Evolutionary conservation across 2,329 filamentous ascomycete species (phyloP).

Genomic region (Achaetomium macrosporum): DNA sequence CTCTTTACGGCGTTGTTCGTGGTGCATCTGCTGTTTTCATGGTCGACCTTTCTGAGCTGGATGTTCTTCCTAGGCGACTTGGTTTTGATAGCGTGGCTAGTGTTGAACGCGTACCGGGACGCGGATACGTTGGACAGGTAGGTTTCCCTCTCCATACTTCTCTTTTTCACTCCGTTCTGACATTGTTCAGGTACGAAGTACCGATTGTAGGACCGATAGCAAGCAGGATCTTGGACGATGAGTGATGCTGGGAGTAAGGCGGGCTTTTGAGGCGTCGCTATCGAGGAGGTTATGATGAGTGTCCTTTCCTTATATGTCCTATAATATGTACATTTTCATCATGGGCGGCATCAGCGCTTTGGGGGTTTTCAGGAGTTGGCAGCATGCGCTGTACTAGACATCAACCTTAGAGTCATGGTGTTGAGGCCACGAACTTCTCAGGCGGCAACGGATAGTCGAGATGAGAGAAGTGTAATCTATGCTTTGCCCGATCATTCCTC

Average conservation of each 20-base stretch:
- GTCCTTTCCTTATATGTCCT: not conserved
- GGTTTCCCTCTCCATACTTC: slow-evolving; percentile 22
- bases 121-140: slow-evolving; percentile 62
- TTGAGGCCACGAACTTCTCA: no score
- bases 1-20: slow-evolving; percentile 71
- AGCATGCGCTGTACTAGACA: not conserved
- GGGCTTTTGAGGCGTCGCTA: not conserved
- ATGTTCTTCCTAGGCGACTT: slow-evolving; percentile 72
- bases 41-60: slow-evolving; percentile 80
- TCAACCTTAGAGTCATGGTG: no score
- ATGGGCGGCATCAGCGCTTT: not conserved
- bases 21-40: slow-evolving; percentile 78
- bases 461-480: no score
- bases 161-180: slow-evolving; percentile 4
- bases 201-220: slow-evolving; percentile 82
- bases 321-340: slow-evolving; percentile 3
- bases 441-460: no score
- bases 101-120: slow-evolving; percentile 76
- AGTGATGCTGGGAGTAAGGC: slow-evolving; percentile 34
- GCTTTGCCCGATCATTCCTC: no score
- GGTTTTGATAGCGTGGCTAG: slow-evolving; percentile 67
- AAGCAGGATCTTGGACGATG: slow-evolving; percentile 85
- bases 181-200: slow-evolving; percentile 63
- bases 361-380: not conserved
- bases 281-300: not conserved